Conservation (phyloP, 2,329 filamentous ascomycete genomes). For the Albophoma yamanashiensis region DNA sequence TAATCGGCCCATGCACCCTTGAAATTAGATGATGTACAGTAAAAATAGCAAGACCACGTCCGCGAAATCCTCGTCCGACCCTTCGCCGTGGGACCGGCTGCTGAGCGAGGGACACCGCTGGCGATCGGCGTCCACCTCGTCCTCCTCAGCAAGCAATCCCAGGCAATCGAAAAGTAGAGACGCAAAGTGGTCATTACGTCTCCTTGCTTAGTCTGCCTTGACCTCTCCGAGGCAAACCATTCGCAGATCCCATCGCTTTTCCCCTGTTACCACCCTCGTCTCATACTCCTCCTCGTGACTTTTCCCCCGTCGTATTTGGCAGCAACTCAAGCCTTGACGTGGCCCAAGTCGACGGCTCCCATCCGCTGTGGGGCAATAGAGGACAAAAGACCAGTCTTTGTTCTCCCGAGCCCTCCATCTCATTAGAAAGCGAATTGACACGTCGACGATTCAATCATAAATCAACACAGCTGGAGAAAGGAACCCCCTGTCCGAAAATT, state of each 20-base stretch:
- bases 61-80: background rate
- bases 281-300: background rate
- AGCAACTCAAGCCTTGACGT: background rate
- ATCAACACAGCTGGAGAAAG: slow-evolving; percentile 8
- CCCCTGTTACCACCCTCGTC: background rate
- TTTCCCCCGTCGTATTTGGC: background rate
- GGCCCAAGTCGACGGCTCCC: background rate
- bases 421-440: background rate
- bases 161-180: background rate
- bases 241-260: background rate
- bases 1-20: slow-evolving; percentile 6
- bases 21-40: slow-evolving; percentile 15
- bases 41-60: slow-evolving; percentile 4
- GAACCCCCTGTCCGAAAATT: slow-evolving; percentile 2
- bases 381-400: background rate
- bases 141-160: background rate
- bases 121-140: background rate
- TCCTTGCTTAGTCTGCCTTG: slow-evolving; percentile 7
- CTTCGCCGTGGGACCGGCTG: background rate
- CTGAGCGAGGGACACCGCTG: background rate
- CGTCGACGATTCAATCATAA: slow-evolving; percentile 1
- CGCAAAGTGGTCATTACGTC: slow-evolving; percentile 4
- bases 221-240: slow-evolving; percentile 4
- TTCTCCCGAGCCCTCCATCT: background rate
- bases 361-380: background rate